Conservation (phyloP, 1,139 yeast genomes). For the Hansenula sp. region DNA sequence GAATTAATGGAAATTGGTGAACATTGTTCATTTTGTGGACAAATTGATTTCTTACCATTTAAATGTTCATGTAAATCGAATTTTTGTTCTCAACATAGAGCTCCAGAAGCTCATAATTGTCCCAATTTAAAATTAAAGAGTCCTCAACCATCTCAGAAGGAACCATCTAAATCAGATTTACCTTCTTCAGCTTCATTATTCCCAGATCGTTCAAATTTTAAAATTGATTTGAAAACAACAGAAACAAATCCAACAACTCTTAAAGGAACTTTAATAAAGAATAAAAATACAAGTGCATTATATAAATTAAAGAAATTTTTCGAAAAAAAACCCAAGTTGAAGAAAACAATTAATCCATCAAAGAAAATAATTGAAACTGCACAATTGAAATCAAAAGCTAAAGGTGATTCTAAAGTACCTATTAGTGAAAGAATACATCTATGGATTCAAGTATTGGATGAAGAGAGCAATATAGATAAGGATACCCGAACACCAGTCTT, state of each 20-base stretch:
- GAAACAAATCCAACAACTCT: constrained; percentile 13
- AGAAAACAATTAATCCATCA: constrained; percentile 15
- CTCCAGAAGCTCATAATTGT: constrained; percentile 44
- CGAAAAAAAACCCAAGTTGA: constrained; percentile 15
- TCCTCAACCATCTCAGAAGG: constrained; percentile 4
- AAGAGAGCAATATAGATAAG: constrained; percentile 26
- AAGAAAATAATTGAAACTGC: constrained; percentile 34
- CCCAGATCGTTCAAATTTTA: constrained; percentile 51
- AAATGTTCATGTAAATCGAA: constrained; percentile 55
- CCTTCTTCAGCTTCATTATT: constrained; percentile 41
- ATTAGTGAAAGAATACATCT: constrained; percentile 55
- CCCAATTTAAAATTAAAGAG: constrained; percentile 4
- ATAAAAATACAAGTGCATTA: constrained; percentile 33
- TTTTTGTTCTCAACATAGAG: constrained; percentile 57
- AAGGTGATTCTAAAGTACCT: constrained; percentile 63
- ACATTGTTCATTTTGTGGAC: constrained; percentile 60
- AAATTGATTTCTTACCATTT: constrained; percentile 67
- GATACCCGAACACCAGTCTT: constrained; percentile 36
- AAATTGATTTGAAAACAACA: constrained; percentile 27
- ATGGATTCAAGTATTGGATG: constrained; percentile 49
- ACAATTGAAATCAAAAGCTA: constrained; percentile 48
- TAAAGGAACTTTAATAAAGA: constrained; percentile 20
- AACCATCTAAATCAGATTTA: constrained; percentile 8
- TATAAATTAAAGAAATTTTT: constrained; percentile 44
- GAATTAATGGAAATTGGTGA: constrained; percentile 67